Percentiles rank a stretch among this genome's conserved stretches.
phyloP scores from a whole-genome alignment of 2,329 filamentous ascomycete species.

The Paecilomyces variotii region DNA sequence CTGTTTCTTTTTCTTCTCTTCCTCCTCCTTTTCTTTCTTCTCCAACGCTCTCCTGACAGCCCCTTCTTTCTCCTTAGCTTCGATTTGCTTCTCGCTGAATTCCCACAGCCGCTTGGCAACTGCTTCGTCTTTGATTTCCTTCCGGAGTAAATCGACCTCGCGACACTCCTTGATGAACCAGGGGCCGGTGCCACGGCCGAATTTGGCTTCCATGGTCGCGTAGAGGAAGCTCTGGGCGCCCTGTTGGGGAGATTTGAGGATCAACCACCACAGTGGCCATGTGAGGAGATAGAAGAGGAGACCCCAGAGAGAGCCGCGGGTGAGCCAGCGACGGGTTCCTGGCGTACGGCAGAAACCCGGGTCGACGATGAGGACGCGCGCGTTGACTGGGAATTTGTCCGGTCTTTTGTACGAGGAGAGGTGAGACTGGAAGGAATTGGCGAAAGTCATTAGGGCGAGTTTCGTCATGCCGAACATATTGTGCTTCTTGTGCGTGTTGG shows the following conservation, averaged over 20 bases:
- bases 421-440: constrained; percentile 85
- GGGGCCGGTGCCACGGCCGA: constrained; percentile 58
- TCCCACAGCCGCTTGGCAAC: constrained; percentile 84
- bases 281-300: constrained; percentile 66
- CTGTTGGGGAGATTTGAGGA: constrained; percentile 75
- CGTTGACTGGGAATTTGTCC: constrained; percentile 72
- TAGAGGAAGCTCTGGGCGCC: constrained; percentile 82
- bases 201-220: constrained; percentile 72
- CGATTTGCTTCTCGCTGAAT: constrained; percentile 75
- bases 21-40: constrained; percentile 43
- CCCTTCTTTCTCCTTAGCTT: constrained; percentile 70
- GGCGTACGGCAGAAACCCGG: constrained; percentile 79
- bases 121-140: constrained; percentile 69
- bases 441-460: constrained; percentile 81
- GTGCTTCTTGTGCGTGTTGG: constrained; percentile 3
- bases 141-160: constrained; percentile 61
- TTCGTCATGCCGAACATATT: constrained; percentile 56
- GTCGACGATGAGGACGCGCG: constrained; percentile 78
- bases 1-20: constrained; percentile 11
- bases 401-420: constrained; percentile 75
- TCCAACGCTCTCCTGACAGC: constrained; percentile 53
- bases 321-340: constrained; percentile 79
- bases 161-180: constrained; percentile 83
- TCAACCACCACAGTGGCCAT: constrained; percentile 77
- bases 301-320: constrained; percentile 73